A percentile compares a stretch with the other conserved stretches of the same genome.
Evolutionary conservation across 768 basidiomycete species (phyloP).

Genomic region (Tubosaeta brunneosetosa): DNA sequence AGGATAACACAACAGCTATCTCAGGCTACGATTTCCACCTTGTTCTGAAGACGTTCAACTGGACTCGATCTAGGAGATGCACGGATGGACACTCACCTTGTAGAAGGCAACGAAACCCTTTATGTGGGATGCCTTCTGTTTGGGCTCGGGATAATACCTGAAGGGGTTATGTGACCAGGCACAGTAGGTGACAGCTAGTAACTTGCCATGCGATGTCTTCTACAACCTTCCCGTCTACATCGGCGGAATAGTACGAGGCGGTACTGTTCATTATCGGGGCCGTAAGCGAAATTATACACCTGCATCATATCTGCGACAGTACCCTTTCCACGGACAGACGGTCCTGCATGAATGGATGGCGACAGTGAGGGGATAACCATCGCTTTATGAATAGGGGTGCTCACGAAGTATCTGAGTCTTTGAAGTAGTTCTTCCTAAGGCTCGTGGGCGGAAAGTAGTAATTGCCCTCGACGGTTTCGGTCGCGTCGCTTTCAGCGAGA

Average conservation of each 20-base stretch:
- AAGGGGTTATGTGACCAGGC: background rate
- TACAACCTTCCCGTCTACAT: slow-evolving; percentile 43
- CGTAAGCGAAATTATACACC: background rate
- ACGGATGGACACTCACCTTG: slow-evolving; percentile 45
- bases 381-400: slow-evolving; percentile 11
- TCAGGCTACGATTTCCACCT: slow-evolving; percentile 19
- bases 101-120: slow-evolving; percentile 73
- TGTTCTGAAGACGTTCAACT: slow-evolving; percentile 7
- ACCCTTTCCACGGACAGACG: slow-evolving; percentile 74
- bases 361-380: background rate
- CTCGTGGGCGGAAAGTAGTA: slow-evolving; percentile 67
- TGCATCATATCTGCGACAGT: background rate
- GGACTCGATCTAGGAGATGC: background rate
- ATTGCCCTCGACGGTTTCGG: slow-evolving; percentile 60
- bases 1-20: too few species aligned
- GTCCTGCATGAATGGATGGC: slow-evolving; percentile 33
- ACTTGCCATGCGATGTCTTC: slow-evolving; percentile 66
- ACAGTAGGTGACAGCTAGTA: background rate
- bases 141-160: slow-evolving; percentile 66
- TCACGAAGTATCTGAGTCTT: slow-evolving; percentile 50
- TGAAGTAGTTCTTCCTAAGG: slow-evolving; percentile 44
- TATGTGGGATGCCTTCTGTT: slow-evolving; percentile 55
- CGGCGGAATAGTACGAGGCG: slow-evolving; percentile 63
- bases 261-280: slow-evolving; percentile 33
- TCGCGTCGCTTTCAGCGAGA: slow-evolving; percentile 55